phyloP scores from a whole-genome alignment of 495 filamentous ascomycete species.

The Aspergillus affinis region DNA sequence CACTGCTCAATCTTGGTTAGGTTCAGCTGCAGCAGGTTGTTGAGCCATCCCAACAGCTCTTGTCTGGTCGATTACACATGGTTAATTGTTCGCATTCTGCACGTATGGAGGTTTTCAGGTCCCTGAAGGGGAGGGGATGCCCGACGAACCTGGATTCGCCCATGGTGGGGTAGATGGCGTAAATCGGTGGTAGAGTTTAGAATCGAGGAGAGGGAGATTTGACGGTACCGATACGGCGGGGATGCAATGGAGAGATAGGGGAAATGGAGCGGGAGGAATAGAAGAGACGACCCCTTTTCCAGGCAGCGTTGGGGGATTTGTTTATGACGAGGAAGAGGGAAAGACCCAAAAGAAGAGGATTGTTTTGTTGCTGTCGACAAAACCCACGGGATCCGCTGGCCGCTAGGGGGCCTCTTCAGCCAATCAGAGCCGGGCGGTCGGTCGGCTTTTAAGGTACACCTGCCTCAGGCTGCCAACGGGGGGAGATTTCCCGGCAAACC shows the following conservation, averaged over 20 bases:
- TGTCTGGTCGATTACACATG: slow-evolving; percentile 60
- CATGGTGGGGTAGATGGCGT: slow-evolving; percentile 46
- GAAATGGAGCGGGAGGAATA: slow-evolving; percentile 4
- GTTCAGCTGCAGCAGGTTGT: slow-evolving; percentile 95
- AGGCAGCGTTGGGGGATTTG: slow-evolving; percentile 1
- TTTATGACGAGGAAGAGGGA: slow-evolving; percentile 7
- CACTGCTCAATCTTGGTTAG: slow-evolving; percentile 99
- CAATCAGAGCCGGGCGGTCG: slow-evolving; percentile 30
- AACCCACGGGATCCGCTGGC: slow-evolving; percentile 38
- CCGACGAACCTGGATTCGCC: slow-evolving; percentile 53
- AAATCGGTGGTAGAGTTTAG: slow-evolving; percentile 7
- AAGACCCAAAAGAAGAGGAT: slow-evolving; percentile 25
- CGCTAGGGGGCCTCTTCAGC: slow-evolving; percentile 27
- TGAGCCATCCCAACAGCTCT: slow-evolving; percentile 94
- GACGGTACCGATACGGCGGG: background rate
- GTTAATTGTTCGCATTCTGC: background rate
- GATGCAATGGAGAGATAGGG: background rate
- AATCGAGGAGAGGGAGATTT: background rate
- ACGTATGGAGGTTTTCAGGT: slow-evolving; percentile 1
- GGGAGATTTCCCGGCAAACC: too few relatives aligned
- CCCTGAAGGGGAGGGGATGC: slow-evolving; percentile 15
- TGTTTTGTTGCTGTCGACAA: slow-evolving; percentile 45
- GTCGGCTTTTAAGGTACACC: background rate
- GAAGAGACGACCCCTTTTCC: slow-evolving; percentile 18
- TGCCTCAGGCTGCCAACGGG: slow-evolving; percentile 19